A percentile compares a stretch with the other conserved stretches of the same genome.
Conservation (phyloP, 2,329 filamentous ascomycete genomes). For the Aspergillus versicolor region DNA sequence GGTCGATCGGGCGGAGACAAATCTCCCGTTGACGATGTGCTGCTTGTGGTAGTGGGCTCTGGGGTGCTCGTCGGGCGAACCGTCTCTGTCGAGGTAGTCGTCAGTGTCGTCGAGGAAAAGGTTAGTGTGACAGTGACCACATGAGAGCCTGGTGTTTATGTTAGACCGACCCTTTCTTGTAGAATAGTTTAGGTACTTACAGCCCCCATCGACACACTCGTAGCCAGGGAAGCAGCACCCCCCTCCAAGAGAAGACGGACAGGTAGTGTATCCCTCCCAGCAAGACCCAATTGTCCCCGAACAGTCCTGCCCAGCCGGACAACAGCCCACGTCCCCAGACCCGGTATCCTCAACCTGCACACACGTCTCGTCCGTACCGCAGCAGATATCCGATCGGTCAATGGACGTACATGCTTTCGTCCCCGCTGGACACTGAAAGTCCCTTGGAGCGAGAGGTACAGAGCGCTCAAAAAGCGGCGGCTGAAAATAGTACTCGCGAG, state of each 20-base stretch:
- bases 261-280: constrained; percentile 53
- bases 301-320: constrained; percentile 54
- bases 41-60: constrained; percentile 37
- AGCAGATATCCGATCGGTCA: constrained; percentile 59
- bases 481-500: constrained; percentile 17
- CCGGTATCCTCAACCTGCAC: constrained; percentile 54
- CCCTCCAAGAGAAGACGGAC: constrained; percentile 54
- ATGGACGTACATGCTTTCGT: constrained; percentile 57
- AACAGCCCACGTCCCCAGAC: constrained; percentile 60
- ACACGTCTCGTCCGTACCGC: constrained; percentile 53
- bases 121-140: constrained; percentile 39
- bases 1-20: constrained; percentile 39
- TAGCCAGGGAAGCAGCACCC: constrained; percentile 64
- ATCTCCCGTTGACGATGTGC: constrained; percentile 25
- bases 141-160: constrained; percentile 27
- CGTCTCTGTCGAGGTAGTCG: constrained; percentile 33
- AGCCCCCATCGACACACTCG: constrained; percentile 57
- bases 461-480: constrained; percentile 8
- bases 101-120: constrained; percentile 28
- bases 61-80: constrained; percentile 31
- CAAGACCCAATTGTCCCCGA: constrained; percentile 53
- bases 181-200: constrained; percentile 31
- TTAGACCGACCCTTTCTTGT: too few relatives aligned
- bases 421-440: constrained; percentile 58
- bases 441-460: constrained; percentile 31